Evolutionary conservation across 2,329 filamentous ascomycete genomes (phyloP).

Genomic region (Gremmenia infestans): DNA sequence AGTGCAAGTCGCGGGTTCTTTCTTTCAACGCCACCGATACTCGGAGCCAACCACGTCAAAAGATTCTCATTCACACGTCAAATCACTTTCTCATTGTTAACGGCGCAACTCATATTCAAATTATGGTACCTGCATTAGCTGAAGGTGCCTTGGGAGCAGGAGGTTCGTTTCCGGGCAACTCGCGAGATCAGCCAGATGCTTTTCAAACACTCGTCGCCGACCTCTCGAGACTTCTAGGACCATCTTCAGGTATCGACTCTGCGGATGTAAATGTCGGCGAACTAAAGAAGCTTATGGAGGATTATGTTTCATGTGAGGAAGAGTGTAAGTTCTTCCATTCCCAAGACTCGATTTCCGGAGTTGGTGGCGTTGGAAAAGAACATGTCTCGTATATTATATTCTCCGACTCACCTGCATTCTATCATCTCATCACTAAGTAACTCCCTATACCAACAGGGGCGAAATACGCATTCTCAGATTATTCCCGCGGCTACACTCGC

Average conservation of each 20-base stretch:
- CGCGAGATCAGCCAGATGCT: slow-evolving; percentile 30
- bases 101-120: neutral
- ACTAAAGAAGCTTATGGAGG: slow-evolving; percentile 67
- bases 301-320: slow-evolving; percentile 61
- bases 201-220: slow-evolving; percentile 69
- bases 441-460: slow-evolving; percentile 59
- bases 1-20: neutral
- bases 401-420: neutral
- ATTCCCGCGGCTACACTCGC: slow-evolving; percentile 69
- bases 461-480: slow-evolving; percentile 69
- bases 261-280: slow-evolving; percentile 73
- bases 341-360: no score
- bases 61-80: neutral
- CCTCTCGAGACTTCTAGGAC: slow-evolving; percentile 71
- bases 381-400: neutral
- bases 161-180: neutral
- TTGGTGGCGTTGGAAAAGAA: no score
- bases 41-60: no score
- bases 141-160: slow-evolving; percentile 3
- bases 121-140: slow-evolving; percentile 6
- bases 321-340: slow-evolving; percentile 43
- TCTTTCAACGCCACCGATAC: neutral
- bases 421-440: neutral
- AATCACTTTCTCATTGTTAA: neutral
- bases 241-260: slow-evolving; percentile 75